Base-by-base conservation (phyloP, 306 rosid genomes). In the Cucurbita moschata region DNA sequence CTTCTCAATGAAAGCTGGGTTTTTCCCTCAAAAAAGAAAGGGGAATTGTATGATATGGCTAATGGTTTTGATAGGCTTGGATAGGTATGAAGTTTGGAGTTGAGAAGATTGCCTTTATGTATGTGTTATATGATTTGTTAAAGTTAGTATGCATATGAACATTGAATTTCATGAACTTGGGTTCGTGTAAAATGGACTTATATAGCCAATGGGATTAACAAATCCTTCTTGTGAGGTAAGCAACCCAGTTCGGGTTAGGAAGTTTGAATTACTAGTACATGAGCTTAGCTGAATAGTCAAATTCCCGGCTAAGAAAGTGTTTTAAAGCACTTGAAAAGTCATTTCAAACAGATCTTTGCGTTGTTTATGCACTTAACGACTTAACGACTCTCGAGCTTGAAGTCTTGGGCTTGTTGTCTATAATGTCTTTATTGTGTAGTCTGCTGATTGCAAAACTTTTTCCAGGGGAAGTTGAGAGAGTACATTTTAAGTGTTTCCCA, bases 401-500 rank as follows among this genome's bases (percentile, higher is more conserved):
- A 3, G 46, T 39, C 26, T 42, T 39, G 30, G 18, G 30, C 1
- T 15, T 30, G 60, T 67, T 10, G 44, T 21, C 15, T 56, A 10
- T 56, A 56, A 3, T 77, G 64, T 52, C 21, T 26, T 12, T 62
- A 46, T 7, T 74, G 15, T 21, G 73, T 43, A 38, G 62, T 73
- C 18, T 46, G 13, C 57, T 68, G 73, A 30, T 40, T 30, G 14
- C 73, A 68, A 16, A 77, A 79, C 55, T 40, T 63, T 81, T 35
- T 86, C 81, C 79, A 89, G 97, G 88, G 82, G 81, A 87, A 66
- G 79, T 88, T 72, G 93, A 86, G 87, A 82, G 84, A 72, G 86
- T 77, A 64, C 97, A 91, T 77, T 81, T 76, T 51, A 46, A 61
- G 54, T 82, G 87, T 82, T 83, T 87, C 79, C 91, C 91, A 14